Conservation (phyloP, 2,329 filamentous ascomycete species). For the Fusarium heterosporum region DNA sequence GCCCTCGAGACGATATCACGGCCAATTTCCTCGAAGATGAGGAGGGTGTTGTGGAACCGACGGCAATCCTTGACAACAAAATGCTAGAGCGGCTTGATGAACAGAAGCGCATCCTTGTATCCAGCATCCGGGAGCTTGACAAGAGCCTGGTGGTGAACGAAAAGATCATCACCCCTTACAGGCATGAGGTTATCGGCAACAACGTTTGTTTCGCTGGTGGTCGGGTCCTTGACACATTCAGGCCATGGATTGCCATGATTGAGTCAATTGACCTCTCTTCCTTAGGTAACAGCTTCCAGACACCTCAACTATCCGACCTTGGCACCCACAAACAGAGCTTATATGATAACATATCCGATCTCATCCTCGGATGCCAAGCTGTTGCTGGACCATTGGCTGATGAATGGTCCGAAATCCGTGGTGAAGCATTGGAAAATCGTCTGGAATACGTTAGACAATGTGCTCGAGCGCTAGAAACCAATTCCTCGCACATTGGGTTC, state of each 20-base stretch:
- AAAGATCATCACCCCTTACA: slow-evolving; percentile 82
- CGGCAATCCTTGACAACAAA: slow-evolving; percentile 77
- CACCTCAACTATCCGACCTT: slow-evolving; percentile 88
- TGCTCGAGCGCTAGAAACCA: slow-evolving; percentile 84
- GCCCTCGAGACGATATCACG: slow-evolving; percentile 75
- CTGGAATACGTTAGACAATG: slow-evolving; percentile 83
- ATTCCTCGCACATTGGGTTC: slow-evolving; percentile 87
- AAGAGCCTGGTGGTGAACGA: slow-evolving; percentile 82
- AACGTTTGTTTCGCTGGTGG: slow-evolving; percentile 82
- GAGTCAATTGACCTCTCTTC: slow-evolving; percentile 92
- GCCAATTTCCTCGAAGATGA: slow-evolving; percentile 90
- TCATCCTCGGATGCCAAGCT: slow-evolving; percentile 87
- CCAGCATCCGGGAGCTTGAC: slow-evolving; percentile 86
- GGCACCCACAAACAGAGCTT: slow-evolving; percentile 90
- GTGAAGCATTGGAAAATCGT: slow-evolving; percentile 88
- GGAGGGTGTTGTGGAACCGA: slow-evolving; percentile 78
- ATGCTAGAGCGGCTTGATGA: slow-evolving; percentile 88
- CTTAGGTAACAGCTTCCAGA: slow-evolving; percentile 81
- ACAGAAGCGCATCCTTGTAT: slow-evolving; percentile 84
- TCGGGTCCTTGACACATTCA: slow-evolving; percentile 87
- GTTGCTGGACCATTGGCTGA: slow-evolving; percentile 92
- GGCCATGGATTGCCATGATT: slow-evolving; percentile 87
- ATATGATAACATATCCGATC: slow-evolving; percentile 92
- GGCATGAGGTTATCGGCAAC: slow-evolving; percentile 84
- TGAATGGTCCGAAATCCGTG: slow-evolving; percentile 94